Conservation (phyloP, 768 basidiomycete genomes). For the Clitopilus hobsonii region DNA sequence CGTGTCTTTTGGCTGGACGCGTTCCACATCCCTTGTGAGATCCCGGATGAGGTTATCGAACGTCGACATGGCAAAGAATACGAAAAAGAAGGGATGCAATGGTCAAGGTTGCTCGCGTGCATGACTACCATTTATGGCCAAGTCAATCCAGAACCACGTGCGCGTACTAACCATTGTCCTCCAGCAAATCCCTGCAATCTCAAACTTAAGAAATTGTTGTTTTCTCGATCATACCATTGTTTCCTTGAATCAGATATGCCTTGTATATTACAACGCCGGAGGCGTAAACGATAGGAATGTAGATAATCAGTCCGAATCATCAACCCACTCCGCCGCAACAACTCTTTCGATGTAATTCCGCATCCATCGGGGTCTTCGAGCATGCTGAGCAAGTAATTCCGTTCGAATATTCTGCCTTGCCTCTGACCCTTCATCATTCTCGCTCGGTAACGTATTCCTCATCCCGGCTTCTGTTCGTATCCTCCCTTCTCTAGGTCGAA, state of each 20-base stretch:
- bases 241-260: background rate
- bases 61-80: constrained; percentile 48
- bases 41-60: constrained; percentile 82
- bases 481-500: constrained; percentile 60
- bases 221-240: background rate
- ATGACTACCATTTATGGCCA: constrained; percentile 1
- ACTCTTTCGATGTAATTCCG: constrained; percentile 62
- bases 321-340: constrained; percentile 61
- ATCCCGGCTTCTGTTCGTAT: constrained; percentile 62
- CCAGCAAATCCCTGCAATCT: background rate
- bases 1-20: constrained; percentile 84
- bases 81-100: constrained; percentile 15
- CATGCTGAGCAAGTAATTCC: constrained; percentile 44
- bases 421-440: constrained; percentile 24
- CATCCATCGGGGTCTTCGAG: constrained; percentile 56
- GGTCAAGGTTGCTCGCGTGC: constrained; percentile 1
- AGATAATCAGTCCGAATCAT: constrained; percentile 48
- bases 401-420: constrained; percentile 26
- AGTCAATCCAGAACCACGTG: constrained; percentile 11
- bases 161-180: constrained; percentile 10
- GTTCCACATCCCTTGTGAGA: constrained; percentile 79
- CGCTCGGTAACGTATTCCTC: constrained; percentile 24
- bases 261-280: background rate
- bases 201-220: constrained; percentile 10
- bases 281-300: constrained; percentile 2